These are phyloP conservation scores for Irpex sp. DNA, from an alignment of 1,284 basidiomycete genomes.

Conservation along the genomic window DNA sequence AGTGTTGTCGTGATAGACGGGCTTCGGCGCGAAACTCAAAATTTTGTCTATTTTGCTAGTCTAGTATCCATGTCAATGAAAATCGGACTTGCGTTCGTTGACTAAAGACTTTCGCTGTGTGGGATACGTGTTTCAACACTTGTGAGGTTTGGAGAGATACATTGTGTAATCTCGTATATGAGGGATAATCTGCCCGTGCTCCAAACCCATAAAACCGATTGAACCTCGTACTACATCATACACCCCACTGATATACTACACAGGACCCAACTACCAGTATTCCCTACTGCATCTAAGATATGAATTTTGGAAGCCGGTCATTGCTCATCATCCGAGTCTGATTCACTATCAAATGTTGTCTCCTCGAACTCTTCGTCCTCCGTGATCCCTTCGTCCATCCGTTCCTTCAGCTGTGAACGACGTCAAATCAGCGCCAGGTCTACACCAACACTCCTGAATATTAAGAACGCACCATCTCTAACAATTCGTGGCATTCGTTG, in stretches of 20 bases:
- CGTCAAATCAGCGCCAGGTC: not conserved
- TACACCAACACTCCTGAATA: not conserved
- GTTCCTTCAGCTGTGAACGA: conserved; percentile 61
- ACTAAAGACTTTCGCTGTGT: not conserved
- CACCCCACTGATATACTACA: not conserved
- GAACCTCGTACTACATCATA: not conserved
- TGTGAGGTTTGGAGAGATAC: too few species aligned
- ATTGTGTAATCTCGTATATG: too few species aligned
- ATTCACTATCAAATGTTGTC: conserved; percentile 22
- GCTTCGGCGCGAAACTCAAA: conserved; percentile 12
- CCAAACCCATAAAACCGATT: too few species aligned
- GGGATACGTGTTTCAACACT: too few species aligned
- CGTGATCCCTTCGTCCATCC: conserved; percentile 67
- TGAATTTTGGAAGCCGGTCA: not conserved
- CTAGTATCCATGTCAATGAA: conserved; percentile 9
- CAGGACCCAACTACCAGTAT: not conserved
- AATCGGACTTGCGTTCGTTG: conserved; percentile 1
- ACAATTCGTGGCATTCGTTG: conserved; percentile 93
- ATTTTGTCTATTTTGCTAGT: conserved; percentile 15
- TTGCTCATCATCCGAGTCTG: conserved; percentile 19
- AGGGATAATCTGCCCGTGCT: too few species aligned
- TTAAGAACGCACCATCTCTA: conserved; percentile 73
- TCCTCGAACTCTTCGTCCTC: conserved; percentile 33
- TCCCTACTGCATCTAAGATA: not conserved
- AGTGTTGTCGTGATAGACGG: conserved; percentile 4